phyloP scores from a whole-genome alignment of 345 rosid genomes.

The Anacardium occidentale region DNA sequence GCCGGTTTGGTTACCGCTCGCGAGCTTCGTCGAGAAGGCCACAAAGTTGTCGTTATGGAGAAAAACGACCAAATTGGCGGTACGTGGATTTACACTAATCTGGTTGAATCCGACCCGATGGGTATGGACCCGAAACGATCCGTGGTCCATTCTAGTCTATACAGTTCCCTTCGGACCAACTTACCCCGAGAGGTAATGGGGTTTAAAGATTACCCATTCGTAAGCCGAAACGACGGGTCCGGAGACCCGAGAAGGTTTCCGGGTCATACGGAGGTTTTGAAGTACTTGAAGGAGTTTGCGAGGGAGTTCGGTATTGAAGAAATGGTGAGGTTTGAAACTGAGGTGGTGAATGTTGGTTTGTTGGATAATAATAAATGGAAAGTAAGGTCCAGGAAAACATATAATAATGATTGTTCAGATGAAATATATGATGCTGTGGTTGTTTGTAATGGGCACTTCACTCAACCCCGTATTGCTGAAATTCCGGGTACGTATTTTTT shows the following conservation, averaged over 20 bases:
- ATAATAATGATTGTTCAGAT: slow-evolving; percentile 9
- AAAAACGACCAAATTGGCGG: slow-evolving; percentile 64
- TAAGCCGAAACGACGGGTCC: slow-evolving; percentile 24
- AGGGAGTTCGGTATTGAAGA: slow-evolving; percentile 59
- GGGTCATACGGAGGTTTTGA: slow-evolving; percentile 64
- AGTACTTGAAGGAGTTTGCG: slow-evolving; percentile 58
- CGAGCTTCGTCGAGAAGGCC: slow-evolving; percentile 83
- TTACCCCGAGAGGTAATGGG: slow-evolving; percentile 92
- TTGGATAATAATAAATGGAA: slow-evolving; percentile 51
- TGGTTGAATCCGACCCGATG: slow-evolving; percentile 62
- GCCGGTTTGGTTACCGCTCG: slow-evolving; percentile 74
- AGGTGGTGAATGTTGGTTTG: slow-evolving; percentile 45
- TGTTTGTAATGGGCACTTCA: slow-evolving; percentile 67
- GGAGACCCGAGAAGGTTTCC: slow-evolving; percentile 76
- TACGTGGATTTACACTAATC: slow-evolving; percentile 67
- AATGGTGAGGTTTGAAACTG: slow-evolving; percentile 58
- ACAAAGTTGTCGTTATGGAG: slow-evolving; percentile 73
- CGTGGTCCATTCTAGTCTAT: slow-evolving; percentile 65
- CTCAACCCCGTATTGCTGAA: slow-evolving; percentile 64
- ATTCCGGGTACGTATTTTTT: slow-evolving; percentile 27
- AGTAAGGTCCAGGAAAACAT: slow-evolving; percentile 42
- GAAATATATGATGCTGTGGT: slow-evolving; percentile 75
- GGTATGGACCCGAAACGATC: slow-evolving; percentile 58
- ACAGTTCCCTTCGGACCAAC: slow-evolving; percentile 80
- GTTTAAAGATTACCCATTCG: slow-evolving; percentile 65